Evolutionary conservation across 352 stramenopile genomes (phyloP), one percentile per base, ranked within the genome.

Genomic region (Phytophthora sp.): DNA sequence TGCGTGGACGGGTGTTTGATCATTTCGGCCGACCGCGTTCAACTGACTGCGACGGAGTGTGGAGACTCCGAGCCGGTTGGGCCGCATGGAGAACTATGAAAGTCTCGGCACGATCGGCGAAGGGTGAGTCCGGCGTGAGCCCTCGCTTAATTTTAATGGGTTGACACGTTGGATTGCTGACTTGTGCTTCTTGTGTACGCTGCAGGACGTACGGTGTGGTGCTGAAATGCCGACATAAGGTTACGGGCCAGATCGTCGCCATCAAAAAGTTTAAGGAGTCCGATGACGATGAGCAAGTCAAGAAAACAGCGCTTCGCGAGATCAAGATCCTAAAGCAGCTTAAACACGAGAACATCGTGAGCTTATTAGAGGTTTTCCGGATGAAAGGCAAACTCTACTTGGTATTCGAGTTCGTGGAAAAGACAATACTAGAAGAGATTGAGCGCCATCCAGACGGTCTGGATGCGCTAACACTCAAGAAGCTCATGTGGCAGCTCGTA

Each of bases 251-350:
- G 63, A 91, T 94, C 62, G 87, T 96, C 13, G 91, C 91, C 24
- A 96, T 97, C 62, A 97, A 97, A 65, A 94, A 95, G 61, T 96
- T 97, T 54, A 97, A 97, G 54, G 84, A 94, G 59, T 88, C 85
- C 38, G 88, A 92, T 45, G 87, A 96, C 70, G 88, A 96, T 50
- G 88, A 97, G 54, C 87, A 97, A 52, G 87, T 95, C 24, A 92
- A 92, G 62, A 95, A 95, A 72, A 95, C 85, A 7, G 85, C 87
- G 39, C 61, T 94, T 30, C 82, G 87, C 4, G 85, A 95, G 63
- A 92, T 95, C 63, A 88, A 88, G 49, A 77, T 95, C 11, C 82
- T 95, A 69, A 94, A 92, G 45, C 84, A 92, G 64, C 84, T 97
- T 38, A 74, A 80, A 24, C 89, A 97, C 63, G 83, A 93, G 23